Evolutionary conservation across 1,284 basidiomycete genomes (phyloP), one percentile per base, ranked within the genome.

Genomic region (Wolfiporia cocos): DNA sequence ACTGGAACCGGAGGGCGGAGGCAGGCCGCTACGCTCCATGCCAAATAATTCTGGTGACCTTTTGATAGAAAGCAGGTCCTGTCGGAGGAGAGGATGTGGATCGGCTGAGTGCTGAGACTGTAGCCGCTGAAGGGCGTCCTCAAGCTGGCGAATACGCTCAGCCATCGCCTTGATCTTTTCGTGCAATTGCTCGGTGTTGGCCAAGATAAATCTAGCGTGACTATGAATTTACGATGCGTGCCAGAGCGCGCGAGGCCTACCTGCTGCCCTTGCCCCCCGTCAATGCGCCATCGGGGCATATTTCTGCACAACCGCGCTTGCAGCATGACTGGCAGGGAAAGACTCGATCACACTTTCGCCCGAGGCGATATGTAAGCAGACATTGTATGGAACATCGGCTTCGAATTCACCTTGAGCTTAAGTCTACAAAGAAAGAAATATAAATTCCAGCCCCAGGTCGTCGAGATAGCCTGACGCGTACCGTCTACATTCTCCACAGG

Each of bases 121-220:
- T 0, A 80, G 53, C 1, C 63, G 49, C 3, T 70, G 63, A 2
- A 86, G 67, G 0, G 81, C 83, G 37, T 81, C 79, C 60, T 86
- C 83, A 2, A 86, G 74, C 49, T 74, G 68, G 35, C 76, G 71
- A 44, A 86, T 78, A 11, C 83, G 74, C 9, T 72, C 67, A 51
- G 74, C 71, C 65, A 86, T 74, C 38, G 65, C 64, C 22, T 75
- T 61, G 47, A 85, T 81, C 43, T 76, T 74, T 28, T 70, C 70
- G 61, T 86, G 81, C 3, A 87, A 70, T 44, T 86, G 80, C 53
- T 83, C 82, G 6, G 83, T 86, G 28, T 80, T 82, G 3, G 82
- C 81, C 31, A 86, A 69, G 30, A 85, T 79, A 49, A 83, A 83
- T 24, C 80, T 78, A 42, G 23, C n/a, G n/a, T 11, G 6, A 29